Evolutionary conservation across 176 grass and related monocot species (phyloP), one percentile per base, ranked within the genome.

Genomic region (Musa schizocarpa): DNA sequence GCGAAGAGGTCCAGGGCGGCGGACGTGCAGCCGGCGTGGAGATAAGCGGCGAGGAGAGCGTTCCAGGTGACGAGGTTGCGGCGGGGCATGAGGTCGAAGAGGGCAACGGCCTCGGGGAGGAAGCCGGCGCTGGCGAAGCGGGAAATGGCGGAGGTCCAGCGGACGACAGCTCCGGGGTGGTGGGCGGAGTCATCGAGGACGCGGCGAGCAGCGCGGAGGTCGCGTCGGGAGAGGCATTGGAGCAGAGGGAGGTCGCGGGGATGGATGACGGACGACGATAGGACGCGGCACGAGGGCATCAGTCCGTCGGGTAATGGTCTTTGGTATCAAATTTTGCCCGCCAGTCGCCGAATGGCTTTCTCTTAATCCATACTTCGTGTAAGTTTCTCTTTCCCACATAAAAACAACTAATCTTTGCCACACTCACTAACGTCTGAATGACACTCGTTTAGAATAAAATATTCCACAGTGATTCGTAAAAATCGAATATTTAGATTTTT

Each of bases 131-230:
- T 53, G 73, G 73, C 73, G 14, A 75, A 75, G 25, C 53, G 92
- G 87, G 92, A 97, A 79, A 92, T 90, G 85, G 93, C 90, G 0
- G 89, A 90, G 55, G 88, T 89, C 81, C 92, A 92, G 83, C 92
- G 92, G 83, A 88, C 93, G 0, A 88, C 85, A 50, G 87, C 85
- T 1, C 87, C 85, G 6, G 93, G 85, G 1, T 92, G 90, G 83
- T 88, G 85, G 22, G 93, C 87, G 3, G 90, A 77, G 52, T 90
- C 88, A 78, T 65, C 89, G 48, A 70, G 34, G 68, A 70, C 9
- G 14, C 80, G 2, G 9, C 80, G 12, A 20, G 59, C 52, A 4
- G 75, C 9, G 76, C 76, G 24, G 74, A 69, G 34, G 68, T 70
- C 68, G 1, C 48, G 13, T 1, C 1, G 43, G 43, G 17, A n/a